Conservation (phyloP, 176 grass and related monocot species). For the Melocanna baccifera region DNA sequence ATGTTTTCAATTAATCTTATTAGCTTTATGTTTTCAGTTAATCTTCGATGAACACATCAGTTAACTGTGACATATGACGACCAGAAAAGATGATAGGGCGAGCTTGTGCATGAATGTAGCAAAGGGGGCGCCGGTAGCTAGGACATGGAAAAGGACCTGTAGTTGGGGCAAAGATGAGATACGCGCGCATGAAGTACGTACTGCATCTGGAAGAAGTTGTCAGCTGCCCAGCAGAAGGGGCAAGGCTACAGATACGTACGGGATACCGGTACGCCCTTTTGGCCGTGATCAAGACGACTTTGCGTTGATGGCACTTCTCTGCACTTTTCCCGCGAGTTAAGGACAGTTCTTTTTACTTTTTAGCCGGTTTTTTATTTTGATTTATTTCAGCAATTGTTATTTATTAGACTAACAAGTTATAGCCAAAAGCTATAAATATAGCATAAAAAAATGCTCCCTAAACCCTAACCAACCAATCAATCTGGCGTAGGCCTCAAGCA, state of each 20-base stretch:
- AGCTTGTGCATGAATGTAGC: neutral
- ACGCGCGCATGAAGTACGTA: too few relatives aligned
- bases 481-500: too few relatives aligned
- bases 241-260: neutral
- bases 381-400: too few relatives aligned
- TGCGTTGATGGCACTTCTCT: neutral
- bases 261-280: neutral
- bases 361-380: too few relatives aligned
- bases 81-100: neutral
- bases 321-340: neutral
- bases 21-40: neutral
- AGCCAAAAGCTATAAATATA: too few relatives aligned
- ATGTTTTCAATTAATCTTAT: neutral
- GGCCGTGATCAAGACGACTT: neutral
- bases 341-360: too few relatives aligned
- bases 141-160: neutral
- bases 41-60: neutral
- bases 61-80: neutral
- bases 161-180: neutral
- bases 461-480: too few relatives aligned
- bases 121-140: neutral
- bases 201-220: neutral
- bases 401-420: too few relatives aligned
- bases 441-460: too few relatives aligned
- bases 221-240: neutral